A percentile compares a stretch with the other conserved stretches of the same genome.
phyloP scores from a whole-genome alignment of 352 stramenopile species.

The Blastocystis sp. region DNA sequence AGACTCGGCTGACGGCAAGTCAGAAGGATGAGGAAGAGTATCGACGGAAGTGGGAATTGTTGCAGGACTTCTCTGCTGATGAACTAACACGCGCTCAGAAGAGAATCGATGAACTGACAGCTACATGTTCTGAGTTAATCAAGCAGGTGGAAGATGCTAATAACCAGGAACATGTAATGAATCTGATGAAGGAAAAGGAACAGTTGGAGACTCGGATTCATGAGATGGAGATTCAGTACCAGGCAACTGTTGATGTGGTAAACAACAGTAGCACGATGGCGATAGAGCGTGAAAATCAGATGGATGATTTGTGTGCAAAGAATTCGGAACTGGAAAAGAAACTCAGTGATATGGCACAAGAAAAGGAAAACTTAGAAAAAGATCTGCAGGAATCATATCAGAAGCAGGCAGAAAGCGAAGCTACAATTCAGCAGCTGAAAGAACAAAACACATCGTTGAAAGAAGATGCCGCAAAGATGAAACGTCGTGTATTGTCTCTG shows the following conservation, averaged over 20 bases:
- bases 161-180: not conserved
- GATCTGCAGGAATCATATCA: not conserved
- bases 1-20: not conserved
- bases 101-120: slow-evolving; percentile 32
- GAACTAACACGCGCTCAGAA: slow-evolving; percentile 7
- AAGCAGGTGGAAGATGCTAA: slow-evolving; percentile 47
- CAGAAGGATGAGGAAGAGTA: slow-evolving; percentile 56
- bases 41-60: slow-evolving; percentile 18
- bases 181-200: slow-evolving; percentile 4
- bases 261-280: slow-evolving; percentile 29
- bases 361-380: slow-evolving; percentile 17
- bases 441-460: not conserved
- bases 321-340: not conserved
- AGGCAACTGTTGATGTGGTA: slow-evolving; percentile 21
- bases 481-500: slow-evolving; percentile 17
- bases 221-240: not conserved
- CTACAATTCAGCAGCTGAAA: not conserved
- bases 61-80: slow-evolving; percentile 47
- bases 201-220: not conserved
- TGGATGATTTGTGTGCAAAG: slow-evolving; percentile 10
- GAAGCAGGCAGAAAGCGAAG: not conserved
- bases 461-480: slow-evolving; percentile 4
- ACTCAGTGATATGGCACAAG: not conserved
- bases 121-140: not conserved
- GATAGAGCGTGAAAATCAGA: slow-evolving; percentile 29